Evolutionary conservation across 2,329 filamentous ascomycete species (phyloP).

Genomic region (Colletotrichum sp.): DNA sequence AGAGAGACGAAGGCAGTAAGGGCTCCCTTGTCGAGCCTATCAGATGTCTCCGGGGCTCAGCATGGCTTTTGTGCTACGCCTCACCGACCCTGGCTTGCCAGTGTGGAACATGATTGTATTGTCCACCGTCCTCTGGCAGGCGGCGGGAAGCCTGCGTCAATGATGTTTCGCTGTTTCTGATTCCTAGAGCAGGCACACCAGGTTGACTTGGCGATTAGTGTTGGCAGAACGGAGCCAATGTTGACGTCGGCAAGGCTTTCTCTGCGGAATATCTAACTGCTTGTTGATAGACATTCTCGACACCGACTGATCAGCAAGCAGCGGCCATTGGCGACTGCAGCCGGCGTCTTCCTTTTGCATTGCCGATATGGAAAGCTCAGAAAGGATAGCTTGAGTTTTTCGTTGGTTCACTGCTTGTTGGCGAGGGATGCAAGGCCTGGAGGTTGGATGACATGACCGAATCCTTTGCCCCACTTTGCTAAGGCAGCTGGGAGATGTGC

Average conservation of each 20-base stretch:
- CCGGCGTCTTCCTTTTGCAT: neutral
- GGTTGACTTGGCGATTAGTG: neutral
- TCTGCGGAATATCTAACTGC: neutral
- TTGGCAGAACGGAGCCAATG: neutral
- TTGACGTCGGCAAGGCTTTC: neutral
- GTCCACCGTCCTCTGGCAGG: neutral
- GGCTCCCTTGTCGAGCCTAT: slow-evolving; percentile 9
- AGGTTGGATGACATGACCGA: neutral
- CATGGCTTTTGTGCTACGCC: slow-evolving; percentile 17
- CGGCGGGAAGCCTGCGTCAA: neutral
- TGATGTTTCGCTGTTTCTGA: neutral
- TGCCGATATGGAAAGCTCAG: neutral
- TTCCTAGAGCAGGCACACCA: neutral
- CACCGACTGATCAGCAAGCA: neutral
- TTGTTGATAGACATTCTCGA: neutral
- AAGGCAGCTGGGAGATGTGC: neutral
- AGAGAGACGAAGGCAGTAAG: slow-evolving; percentile 6
- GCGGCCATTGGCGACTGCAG: neutral
- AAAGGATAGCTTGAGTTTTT: neutral
- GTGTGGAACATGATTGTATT: neutral
- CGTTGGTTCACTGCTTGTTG: neutral
- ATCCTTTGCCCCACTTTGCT: slow-evolving; percentile 3
- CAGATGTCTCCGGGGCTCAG: slow-evolving; percentile 3
- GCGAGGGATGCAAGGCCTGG: neutral
- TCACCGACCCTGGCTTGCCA: neutral